Percentiles rank a stretch among this genome's conserved stretches.
phyloP scores from a whole-genome alignment of 345 rosid species.

The Gynandropsis gynandra region DNA sequence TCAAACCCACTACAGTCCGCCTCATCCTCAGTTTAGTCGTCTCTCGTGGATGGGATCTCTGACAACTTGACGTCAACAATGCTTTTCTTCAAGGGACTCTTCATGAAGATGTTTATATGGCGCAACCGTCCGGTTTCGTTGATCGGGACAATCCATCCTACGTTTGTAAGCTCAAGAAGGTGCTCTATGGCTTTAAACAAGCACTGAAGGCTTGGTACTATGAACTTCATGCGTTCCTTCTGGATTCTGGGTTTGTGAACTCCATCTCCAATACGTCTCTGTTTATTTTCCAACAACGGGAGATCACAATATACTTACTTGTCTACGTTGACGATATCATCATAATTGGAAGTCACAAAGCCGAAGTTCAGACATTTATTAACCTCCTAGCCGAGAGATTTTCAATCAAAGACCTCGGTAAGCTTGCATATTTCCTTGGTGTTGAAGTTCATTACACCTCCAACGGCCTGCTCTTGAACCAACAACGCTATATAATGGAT shows the following conservation, averaged over 20 bases:
- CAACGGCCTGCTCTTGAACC: background rate
- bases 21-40: no score
- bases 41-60: no score
- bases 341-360: background rate
- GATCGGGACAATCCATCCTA: background rate
- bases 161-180: background rate
- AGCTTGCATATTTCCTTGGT: background rate
- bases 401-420: background rate
- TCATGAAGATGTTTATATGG: no score
- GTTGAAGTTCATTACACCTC: background rate
- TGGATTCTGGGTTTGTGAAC: background rate
- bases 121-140: background rate
- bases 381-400: background rate
- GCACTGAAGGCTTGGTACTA: background rate
- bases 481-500: background rate
- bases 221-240: background rate
- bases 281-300: background rate
- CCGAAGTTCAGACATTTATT: background rate
- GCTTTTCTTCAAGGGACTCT: no score
- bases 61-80: no score
- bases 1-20: no score
- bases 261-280: background rate
- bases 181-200: background rate
- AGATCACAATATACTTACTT: background rate
- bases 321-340: constrained; percentile 1